Evolutionary conservation across 176 grass and related monocot species (phyloP), one percentile per base, ranked within the genome.

Genomic region (Hsuehochloa calcarea): DNA sequence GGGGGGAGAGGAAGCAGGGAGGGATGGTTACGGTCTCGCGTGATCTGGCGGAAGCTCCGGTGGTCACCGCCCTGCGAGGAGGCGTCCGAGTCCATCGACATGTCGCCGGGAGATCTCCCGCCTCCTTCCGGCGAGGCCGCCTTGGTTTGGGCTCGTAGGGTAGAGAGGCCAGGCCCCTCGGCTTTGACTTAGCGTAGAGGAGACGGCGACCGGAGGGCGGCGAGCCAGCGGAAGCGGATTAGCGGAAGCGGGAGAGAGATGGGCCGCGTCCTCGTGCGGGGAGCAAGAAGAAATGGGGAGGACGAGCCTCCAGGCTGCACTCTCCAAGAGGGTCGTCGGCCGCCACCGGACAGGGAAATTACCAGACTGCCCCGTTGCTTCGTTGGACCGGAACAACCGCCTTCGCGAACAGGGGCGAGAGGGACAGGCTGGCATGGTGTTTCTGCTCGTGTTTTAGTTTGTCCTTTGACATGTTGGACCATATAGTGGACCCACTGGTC

Each of bases 41-140:
- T 95, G 85, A 98, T 95, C 83, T 95, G 91, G 62, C 91, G 91
- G 65, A 98, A 98, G 76, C 78, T 92, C 73, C 85, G 79, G 45
- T 73, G 77, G 68, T 98, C 91, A 45, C 89, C 91, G 54, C 80
- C 76, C 59, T 93, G 89, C 16, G 94, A 97, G 45, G 95, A 94
- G 74, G 83, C 72, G 41, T 92, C 93, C 85, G 95, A 98, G 68
- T 95, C 95, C 63, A 93, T 78, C 72, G 87, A 98, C 95, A 98
- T 98, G 85, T 38, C 64, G 76, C 22, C 56, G 56, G 77, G 45
- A 63, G 83, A 72, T 86, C 68, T 78, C 81, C 80, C 40, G 47
- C 78, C 85, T 60, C 49, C 72, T 50, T 29, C 65, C 78, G 72
- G 44, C 65, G 60, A 51, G 34, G 68, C 13, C 54, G 70, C 78